Evolutionary conservation across 139 green algal species (phyloP), one percentile per base, ranked within the genome.

Genomic region (Micractinium conductrix): DNA sequence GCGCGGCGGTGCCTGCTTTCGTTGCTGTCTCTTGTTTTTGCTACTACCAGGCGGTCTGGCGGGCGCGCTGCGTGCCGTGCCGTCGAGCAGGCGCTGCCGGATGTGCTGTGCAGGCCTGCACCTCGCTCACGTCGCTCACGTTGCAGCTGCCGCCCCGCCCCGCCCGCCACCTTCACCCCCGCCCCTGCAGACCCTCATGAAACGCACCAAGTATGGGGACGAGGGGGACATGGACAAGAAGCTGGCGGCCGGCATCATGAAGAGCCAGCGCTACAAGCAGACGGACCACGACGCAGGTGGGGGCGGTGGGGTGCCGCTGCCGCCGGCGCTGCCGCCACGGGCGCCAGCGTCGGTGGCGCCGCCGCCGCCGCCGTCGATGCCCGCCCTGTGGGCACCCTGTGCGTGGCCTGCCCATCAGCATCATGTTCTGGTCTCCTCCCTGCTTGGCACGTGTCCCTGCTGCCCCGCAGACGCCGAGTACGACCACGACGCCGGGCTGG

Each of bases 401-500:
- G n/a, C n/a, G n/a, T n/a, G n/a, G n/a, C n/a, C n/a, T n/a, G n/a
- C n/a, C n/a, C n/a, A n/a, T n/a, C n/a, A 33, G 16, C 68, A 17
- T 6, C 38, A 22, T 17, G 12, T 40, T 37, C 22, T 35, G 40
- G 8, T 40, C 33, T 48, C 43, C 62, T 4, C n/a, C n/a, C n/a
- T 45, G 16, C 63, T 26, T 10, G 28, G 38, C 14, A 30, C n/a
- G 1, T 37, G 38, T 30, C 22, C n/a, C 40, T 44, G 22, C 43
- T n/a, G 0, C 33, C 22, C 38, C 26, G 10, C 33, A 72, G 96
- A 99, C 79, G 96, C 92, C 40, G 96, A 99, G 90, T 99, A 99
- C 89, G 96, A 99, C 84, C 83, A 95, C 69, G 96, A 99, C 74
- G 93, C 84, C 6, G 96, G 96, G 1, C 83, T 99, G 63, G 94